phyloP scores from a whole-genome alignment of 768 basidiomycete genomes.

The Austroboletus eburneus region DNA sequence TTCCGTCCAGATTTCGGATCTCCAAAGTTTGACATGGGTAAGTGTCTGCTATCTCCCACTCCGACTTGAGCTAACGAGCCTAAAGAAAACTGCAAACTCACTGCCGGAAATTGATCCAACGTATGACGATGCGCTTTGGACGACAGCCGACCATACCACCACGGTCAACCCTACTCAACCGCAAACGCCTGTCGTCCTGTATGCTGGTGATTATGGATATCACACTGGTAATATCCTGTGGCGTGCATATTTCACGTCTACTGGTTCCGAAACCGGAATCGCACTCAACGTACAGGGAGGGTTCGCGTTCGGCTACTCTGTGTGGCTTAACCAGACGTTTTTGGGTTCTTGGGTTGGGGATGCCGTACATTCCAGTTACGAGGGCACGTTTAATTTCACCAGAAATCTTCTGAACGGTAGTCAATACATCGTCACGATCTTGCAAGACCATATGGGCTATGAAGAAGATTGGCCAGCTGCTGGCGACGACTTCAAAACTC shows the following conservation, averaged over 20 bases:
- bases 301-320: conserved; percentile 44
- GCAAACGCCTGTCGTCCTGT: conserved; percentile 41
- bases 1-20: conserved; percentile 15
- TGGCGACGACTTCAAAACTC: conserved; percentile 44
- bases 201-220: conserved; percentile 47
- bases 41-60: neutral
- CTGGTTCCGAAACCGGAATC: conserved; percentile 43
- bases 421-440: conserved; percentile 43
- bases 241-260: conserved; percentile 48
- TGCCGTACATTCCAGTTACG: conserved; percentile 8
- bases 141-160: conserved; percentile 37
- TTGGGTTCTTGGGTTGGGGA: conserved; percentile 38
- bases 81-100: conserved; percentile 23
- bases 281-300: conserved; percentile 41
- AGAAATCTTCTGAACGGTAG: conserved; percentile 19
- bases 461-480: conserved; percentile 43
- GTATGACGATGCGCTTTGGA: conserved; percentile 44
- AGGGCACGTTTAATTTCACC: conserved; percentile 16
- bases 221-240: conserved; percentile 51
- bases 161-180: conserved; percentile 39
- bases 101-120: conserved; percentile 35
- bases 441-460: conserved; percentile 54
- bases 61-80: conserved; percentile 1
- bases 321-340: conserved; percentile 46
- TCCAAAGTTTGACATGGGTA: conserved; percentile 20